These are phyloP conservation scores for Zasmidium angulare DNA, from an alignment of 2,329 filamentous ascomycete genomes.

Conservation along the genomic window DNA sequence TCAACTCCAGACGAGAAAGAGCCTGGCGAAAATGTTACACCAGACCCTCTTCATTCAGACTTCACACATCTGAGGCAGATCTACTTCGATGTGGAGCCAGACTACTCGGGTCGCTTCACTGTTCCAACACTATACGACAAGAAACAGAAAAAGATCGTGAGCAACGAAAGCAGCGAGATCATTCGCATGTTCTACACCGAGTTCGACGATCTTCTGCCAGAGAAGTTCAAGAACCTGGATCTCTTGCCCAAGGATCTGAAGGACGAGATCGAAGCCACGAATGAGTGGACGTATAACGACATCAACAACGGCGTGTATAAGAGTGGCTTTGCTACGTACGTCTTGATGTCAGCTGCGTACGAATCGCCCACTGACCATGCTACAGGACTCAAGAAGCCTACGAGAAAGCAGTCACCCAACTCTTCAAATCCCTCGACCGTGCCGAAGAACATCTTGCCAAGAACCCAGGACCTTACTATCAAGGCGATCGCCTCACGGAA, in stretches of 20 bases:
- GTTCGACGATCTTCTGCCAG: conserved; percentile 64
- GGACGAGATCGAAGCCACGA: conserved; percentile 49
- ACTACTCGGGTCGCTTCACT: conserved; percentile 78
- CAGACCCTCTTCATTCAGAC: conserved; percentile 64
- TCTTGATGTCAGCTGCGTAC: neutral
- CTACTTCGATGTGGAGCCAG: conserved; percentile 72
- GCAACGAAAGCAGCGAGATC: conserved; percentile 90
- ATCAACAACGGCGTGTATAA: conserved; percentile 56
- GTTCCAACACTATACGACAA: conserved; percentile 86
- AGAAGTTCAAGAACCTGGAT: conserved; percentile 45
- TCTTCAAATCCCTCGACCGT: conserved; percentile 52
- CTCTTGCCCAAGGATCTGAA: conserved; percentile 46
- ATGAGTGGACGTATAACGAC: conserved; percentile 55
- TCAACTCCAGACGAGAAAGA: conserved; percentile 62
- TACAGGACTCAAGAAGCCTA: conserved; percentile 50
- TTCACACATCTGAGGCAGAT: conserved; percentile 75
- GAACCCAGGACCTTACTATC: conserved; percentile 47
- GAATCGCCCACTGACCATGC: conserved; percentile 1
- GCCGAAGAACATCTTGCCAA: conserved; percentile 44
- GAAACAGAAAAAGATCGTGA: conserved; percentile 73
- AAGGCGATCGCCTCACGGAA: conserved; percentile 49
- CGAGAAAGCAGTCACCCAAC: conserved; percentile 44
- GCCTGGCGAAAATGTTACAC: conserved; percentile 56
- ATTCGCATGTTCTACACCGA: conserved; percentile 82
- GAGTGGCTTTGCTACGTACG: conserved; percentile 50